Evolutionary conservation across 345 rosid species (phyloP), one percentile per base, ranked within the genome.

Genomic region (Sonneratia alba): DNA sequence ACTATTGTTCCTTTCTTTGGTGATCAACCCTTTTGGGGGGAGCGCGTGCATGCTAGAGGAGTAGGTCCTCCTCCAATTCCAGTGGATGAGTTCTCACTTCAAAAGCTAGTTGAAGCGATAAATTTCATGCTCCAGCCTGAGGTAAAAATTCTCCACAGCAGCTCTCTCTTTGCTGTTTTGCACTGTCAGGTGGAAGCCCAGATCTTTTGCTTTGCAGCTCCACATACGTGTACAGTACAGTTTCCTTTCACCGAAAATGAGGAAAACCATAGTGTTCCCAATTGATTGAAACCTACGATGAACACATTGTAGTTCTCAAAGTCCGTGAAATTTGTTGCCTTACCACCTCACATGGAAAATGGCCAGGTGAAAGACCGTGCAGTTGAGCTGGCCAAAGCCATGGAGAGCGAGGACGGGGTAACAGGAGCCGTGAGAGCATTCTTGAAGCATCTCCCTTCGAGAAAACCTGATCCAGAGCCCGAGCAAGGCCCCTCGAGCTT

Each of bases 1-100:
- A 86, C 98, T 43, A 83, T 92, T 61, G 98, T 96, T 63, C 98
- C 99, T 69, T 92, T 92, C 83, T 92, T 96, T 72, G 98, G 98
- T 37, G 99, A 96, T 79, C 99, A 96, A 83, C 96, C 92, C 65
- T 95, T 95, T 77, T 95, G 99, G 99, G 99, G 99, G 77, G 98
- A 92, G 22, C 79, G 79, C 74, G 98, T 96, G 45, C 87, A 88
- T 74, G 97, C 88, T 74, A 86, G 98, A 78, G 88, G 96, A 72
- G 94, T 96, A 15, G 99, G 99, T 70, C 99, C 99, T 72, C 40
- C 81, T 4, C 99, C 99, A 45, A 92, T 95, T 53, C 98, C 93
- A 38, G 86, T 95, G 12, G 97, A 92, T 21, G 98, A 96, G 77
- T 92, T 92, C 78, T 86, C 96, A 48, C 91, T 85, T 75, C 79